phyloP scores from a whole-genome alignment of 2,329 filamentous ascomycete genomes.

The Aspergillus luchuensis region DNA sequence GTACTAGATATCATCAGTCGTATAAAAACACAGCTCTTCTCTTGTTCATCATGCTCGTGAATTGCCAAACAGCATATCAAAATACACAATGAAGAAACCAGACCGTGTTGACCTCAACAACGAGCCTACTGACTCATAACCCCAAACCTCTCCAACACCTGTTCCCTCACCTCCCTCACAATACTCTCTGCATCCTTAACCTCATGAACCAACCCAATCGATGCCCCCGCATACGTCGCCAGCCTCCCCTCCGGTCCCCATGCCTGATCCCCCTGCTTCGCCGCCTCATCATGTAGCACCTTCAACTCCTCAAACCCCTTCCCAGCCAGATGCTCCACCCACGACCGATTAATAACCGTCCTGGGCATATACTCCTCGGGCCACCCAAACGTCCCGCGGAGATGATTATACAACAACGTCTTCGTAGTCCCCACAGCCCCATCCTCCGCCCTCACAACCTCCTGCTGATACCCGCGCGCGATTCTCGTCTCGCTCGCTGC shows the following conservation, averaged over 20 bases:
- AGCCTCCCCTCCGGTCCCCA: slow-evolving; percentile 54
- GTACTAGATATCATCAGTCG: neutral
- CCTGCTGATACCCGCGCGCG: slow-evolving; percentile 54
- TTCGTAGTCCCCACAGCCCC: slow-evolving; percentile 55
- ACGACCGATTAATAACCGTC: slow-evolving; percentile 60
- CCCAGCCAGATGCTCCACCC: slow-evolving; percentile 45
- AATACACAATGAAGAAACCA: too few relatives aligned
- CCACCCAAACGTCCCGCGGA: slow-evolving; percentile 63
- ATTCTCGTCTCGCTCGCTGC: slow-evolving; percentile 56
- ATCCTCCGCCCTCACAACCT: slow-evolving; percentile 54
- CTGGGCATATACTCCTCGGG: slow-evolving; percentile 61
- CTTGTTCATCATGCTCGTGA: too few relatives aligned
- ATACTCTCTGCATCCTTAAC: slow-evolving; percentile 46
- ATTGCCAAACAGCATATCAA: too few relatives aligned
- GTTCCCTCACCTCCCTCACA: slow-evolving; percentile 29
- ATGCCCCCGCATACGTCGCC: slow-evolving; percentile 55
- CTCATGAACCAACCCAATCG: slow-evolving; percentile 48
- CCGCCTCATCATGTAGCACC: slow-evolving; percentile 45
- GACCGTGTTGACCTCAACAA: too few relatives aligned
- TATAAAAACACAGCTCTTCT: neutral
- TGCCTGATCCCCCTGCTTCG: slow-evolving; percentile 45
- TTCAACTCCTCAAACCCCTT: slow-evolving; percentile 51
- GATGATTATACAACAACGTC: slow-evolving; percentile 56
- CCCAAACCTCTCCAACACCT: neutral
- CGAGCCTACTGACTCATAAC: too few relatives aligned